Evolutionary conservation across 371 early-diverging fungal genomes (phyloP), one percentile per base, ranked within the genome.

Genomic region (Lichtheimia ornata): DNA sequence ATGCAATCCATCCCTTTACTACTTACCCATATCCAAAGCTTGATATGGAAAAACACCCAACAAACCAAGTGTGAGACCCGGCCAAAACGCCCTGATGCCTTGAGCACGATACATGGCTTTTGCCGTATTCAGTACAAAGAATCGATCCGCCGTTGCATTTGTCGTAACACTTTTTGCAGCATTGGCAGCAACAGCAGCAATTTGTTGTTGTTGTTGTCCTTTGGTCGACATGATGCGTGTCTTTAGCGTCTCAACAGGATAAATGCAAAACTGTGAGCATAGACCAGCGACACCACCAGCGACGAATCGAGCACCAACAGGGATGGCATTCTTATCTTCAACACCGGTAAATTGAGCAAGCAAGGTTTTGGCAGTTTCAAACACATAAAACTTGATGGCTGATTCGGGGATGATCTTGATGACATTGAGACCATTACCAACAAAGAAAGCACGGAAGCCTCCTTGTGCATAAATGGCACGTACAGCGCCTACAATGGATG

Each of bases 211-310:
- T 35, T 35, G 35, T 35, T 35, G 35, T 2, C 35, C 35, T 53
- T 71, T 63, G 66, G 84, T 81, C 41, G 85, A 79, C 92, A 92
- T 91, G 58, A 90, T 82, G 7, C 93, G 75, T 0, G 91, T 91
- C 70, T 92, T 91, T 56, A 91, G 62, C 0, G 90, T 90, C 51
- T 92, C 94, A 18, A 94, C 70, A 14, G 94, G 94, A 62, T 92
- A 94, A 59, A 94, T 91, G 42, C 84, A 74, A 58, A 88, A 87
- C 66, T 92, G 92, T 1, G 87, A 84, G 58, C 85, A 76, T 25
- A 94, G 74, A 50, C 94, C 94, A 44, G 89, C 93, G n/a, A 88
- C 66, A 42, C 91, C 92, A 64, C 94, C 93, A 22, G 92, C 91
- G 24, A 88, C 67, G 63, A 94, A 89, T 47, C 91, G 71, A 49